Evolutionary conservation across 768 basidiomycete genomes (phyloP).

Genomic region (Lactarius deliciosus): DNA sequence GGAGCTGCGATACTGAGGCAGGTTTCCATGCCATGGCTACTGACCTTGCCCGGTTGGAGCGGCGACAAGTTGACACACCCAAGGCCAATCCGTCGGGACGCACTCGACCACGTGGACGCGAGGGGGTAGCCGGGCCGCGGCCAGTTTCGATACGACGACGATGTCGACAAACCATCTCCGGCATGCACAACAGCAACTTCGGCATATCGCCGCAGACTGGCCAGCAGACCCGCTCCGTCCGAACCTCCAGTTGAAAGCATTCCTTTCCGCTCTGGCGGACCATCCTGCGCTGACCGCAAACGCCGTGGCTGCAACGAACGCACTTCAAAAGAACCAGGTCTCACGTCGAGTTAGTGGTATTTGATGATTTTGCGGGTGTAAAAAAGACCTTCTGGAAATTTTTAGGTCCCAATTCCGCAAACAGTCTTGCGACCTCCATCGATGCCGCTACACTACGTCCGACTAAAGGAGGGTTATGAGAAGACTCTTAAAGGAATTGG

Average conservation of each 20-base stretch:
- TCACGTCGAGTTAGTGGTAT: conserved; percentile 51
- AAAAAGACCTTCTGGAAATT: conserved; percentile 1
- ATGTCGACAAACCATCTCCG: conserved; percentile 38
- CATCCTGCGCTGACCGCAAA: conserved; percentile 67
- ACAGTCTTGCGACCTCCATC: conserved; percentile 68
- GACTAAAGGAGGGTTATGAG: conserved; percentile 70
- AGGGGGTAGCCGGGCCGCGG: not conserved
- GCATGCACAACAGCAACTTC: conserved; percentile 48
- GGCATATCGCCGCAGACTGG: conserved; percentile 60
- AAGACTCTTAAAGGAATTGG: conserved; percentile 75
- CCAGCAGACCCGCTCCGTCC: conserved; percentile 73
- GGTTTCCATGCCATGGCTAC: not conserved
- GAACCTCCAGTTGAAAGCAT: conserved; percentile 66
- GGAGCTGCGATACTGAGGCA: not conserved
- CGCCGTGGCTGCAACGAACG: conserved; percentile 59
- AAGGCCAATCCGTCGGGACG: not conserved
- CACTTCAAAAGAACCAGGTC: conserved; percentile 54
- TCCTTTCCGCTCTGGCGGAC: conserved; percentile 60
- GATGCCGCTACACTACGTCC: conserved; percentile 69
- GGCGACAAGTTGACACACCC: no score
- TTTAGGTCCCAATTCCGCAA: conserved; percentile 64
- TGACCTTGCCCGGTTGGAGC: not conserved
- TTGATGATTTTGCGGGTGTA: not conserved
- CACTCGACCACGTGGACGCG: not conserved
- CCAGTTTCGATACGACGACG: not conserved